A percentile compares a stretch with the other conserved stretches of the same genome.
phyloP scores from a whole-genome alignment of 2,329 filamentous ascomycete species.

The Pseudocercospora macadamiae region DNA sequence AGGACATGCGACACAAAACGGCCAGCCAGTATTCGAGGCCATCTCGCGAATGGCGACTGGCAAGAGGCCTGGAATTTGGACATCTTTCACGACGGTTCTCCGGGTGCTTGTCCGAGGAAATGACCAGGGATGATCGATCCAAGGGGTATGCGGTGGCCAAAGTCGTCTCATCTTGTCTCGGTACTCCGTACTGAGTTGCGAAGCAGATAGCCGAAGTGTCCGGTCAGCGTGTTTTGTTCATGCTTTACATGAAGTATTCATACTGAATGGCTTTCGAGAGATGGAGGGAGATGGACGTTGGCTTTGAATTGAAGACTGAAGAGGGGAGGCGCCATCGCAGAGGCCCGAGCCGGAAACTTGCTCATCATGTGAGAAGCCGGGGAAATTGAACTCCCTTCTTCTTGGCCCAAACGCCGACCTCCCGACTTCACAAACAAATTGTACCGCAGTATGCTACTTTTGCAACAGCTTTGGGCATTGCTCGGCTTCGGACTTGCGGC shows the following conservation, averaged over 20 bases:
- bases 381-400: too few relatives aligned
- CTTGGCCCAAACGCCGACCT: too few relatives aligned
- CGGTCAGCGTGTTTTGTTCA: neutral
- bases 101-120: slow-evolving; percentile 1
- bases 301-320: too few relatives aligned
- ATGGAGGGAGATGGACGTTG: too few relatives aligned
- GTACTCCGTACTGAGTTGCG: neutral
- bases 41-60: neutral
- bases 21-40: neutral
- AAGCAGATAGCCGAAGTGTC: neutral
- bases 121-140: neutral
- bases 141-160: too few relatives aligned
- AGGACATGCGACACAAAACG: neutral
- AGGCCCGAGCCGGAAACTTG: too few relatives aligned
- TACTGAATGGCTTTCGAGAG: too few relatives aligned
- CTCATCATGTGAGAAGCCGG: too few relatives aligned
- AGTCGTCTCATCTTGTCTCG: neutral
- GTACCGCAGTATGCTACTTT: neutral
- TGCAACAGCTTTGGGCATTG: neutral
- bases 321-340: too few relatives aligned
- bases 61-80: neutral
- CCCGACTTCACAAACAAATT: neutral
- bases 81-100: neutral
- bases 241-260: too few relatives aligned
- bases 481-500: neutral